A percentile compares a stretch with the other conserved stretches of the same genome.
Evolutionary conservation across 805 yeast species (phyloP).

Genomic region (Nakazawaea populi): DNA sequence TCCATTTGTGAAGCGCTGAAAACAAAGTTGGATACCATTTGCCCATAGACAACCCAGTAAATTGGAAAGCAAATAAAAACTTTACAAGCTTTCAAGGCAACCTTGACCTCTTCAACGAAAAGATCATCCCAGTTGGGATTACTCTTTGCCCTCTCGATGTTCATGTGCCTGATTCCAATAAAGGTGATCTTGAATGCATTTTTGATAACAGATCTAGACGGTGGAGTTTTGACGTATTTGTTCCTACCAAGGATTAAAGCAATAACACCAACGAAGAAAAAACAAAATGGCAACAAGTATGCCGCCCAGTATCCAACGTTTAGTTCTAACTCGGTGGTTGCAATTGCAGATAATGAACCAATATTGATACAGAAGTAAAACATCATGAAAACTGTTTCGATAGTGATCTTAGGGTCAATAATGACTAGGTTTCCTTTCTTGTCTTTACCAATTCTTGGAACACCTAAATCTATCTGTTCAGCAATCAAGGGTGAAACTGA

Average conservation of each 20-base stretch:
- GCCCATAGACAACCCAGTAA: conserved; percentile 65
- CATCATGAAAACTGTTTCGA: conserved; percentile 69
- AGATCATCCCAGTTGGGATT: conserved; percentile 54
- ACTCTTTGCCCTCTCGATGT: conserved; percentile 12
- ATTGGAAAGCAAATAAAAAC: conserved; percentile 67
- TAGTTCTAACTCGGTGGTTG: conserved; percentile 67
- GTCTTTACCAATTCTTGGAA: conserved; percentile 12
- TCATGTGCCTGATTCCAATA: conserved; percentile 12
- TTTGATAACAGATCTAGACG: conserved; percentile 55
- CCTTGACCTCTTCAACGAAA: conserved; percentile 67
- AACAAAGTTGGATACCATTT: conserved; percentile 67
- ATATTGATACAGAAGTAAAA: conserved; percentile 74
- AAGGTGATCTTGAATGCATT: conserved; percentile 35
- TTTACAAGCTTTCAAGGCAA: conserved; percentile 65
- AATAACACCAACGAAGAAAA: conserved; percentile 54
- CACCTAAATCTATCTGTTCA: conserved; percentile 21
- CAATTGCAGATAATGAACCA: conserved; percentile 70
- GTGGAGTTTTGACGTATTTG: conserved; percentile 28
- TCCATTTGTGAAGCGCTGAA: conserved; percentile 74
- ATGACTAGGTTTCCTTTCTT: conserved; percentile 4
- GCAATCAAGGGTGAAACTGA: conserved; percentile 74
- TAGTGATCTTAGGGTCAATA: conserved; percentile 60
- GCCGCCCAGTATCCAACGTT: conserved; percentile 72
- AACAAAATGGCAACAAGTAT: conserved; percentile 62
- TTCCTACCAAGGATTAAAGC: conserved; percentile 50